Base-by-base conservation (phyloP, 768 basidiomycete genomes). In the Tylopilus sp. region DNA sequence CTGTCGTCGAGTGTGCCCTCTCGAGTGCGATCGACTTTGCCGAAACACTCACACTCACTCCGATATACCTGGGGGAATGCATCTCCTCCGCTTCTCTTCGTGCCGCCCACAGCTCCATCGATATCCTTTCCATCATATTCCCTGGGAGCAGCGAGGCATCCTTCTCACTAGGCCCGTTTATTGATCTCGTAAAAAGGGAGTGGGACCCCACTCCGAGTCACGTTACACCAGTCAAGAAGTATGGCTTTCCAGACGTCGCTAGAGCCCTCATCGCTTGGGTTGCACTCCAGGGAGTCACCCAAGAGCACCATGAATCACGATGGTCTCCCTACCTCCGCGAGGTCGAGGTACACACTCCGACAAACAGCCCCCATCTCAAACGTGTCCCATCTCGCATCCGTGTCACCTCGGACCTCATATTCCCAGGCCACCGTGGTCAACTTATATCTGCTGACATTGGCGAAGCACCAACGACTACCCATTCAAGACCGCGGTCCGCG, bases 401-500 rank as follows among this genome's bases (percentile, higher is more conserved):
- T 46, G 84, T 91, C 55, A 88, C 83, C 0, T 82, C 83, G 1
- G 86, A 88, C 61, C 73, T 85, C 41, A 80, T 86, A 43, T 80
- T 86, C 52, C 82, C 87, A 10, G 82, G 79, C 28, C 74, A 73
- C 53, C 62, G 81, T 58, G 87, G 85, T 7, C 88, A 91, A 60
- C 80, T 92, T 43, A 83, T 91, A 53, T 81, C 82, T 20, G 90
- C 88, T 6, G 87, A 90, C 57, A 89, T 91, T 36, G 88, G 87
- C n/a, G 81, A 84, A 58, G 77, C 76, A 20, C 70, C 74, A 21
- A 36, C 64, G 1, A 53, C 12, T 51, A 44, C 57, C 52, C 67
- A 69, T 49, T 59, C 67, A 35, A 69, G 66, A 53, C 68, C 56
- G 45, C 69, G 60, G 55, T 66, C 65, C 44, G 61, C 58, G 39